These are phyloP conservation scores for Linanthus parryae DNA, from an alignment of 148 eudicot genomes.

Conservation along the genomic window DNA sequence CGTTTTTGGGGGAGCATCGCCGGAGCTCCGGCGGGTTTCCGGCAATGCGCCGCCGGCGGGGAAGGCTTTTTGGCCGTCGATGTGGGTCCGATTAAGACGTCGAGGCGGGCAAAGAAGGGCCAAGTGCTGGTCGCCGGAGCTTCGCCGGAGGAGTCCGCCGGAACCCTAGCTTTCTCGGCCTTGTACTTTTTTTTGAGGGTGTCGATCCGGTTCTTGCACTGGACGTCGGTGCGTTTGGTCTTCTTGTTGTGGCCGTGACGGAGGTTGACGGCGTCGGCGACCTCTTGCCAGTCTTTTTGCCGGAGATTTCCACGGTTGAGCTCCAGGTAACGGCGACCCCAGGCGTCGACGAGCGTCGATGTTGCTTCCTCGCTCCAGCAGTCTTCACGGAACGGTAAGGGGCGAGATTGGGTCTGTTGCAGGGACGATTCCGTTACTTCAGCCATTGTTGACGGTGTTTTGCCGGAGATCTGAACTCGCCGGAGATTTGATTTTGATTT, in stretches of 20 bases:
- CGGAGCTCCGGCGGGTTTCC: background rate
- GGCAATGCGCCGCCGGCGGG: background rate
- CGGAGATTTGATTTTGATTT: too few species aligned
- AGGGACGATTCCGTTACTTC: too few species aligned
- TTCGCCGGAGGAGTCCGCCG: background rate
- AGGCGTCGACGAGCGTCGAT: slow-evolving; percentile 3
- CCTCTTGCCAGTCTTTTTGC: slow-evolving; percentile 9
- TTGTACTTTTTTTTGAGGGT: slow-evolving; percentile 16
- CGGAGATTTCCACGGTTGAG: slow-evolving; percentile 7
- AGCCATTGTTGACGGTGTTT: too few species aligned
- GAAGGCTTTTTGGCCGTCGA: slow-evolving; percentile 4
- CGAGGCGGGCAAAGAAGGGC: slow-evolving; percentile 8
- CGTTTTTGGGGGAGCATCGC: slow-evolving; percentile 11
- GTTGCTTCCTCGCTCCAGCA: slow-evolving; percentile 9
- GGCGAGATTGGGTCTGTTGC: too few species aligned
- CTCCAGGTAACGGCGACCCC: slow-evolving; percentile 1
- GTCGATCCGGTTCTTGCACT: slow-evolving; percentile 20
- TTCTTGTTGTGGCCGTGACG: background rate
- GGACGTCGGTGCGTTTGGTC: slow-evolving; percentile 3
- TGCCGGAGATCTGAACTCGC: too few species aligned
- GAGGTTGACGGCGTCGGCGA: background rate
- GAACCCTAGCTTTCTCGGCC: slow-evolving; percentile 14
- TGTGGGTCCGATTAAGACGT: background rate
- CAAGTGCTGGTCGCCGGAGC: background rate
- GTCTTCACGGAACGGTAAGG: background rate